Conservation (phyloP, 768 basidiomycete species). For the Tylopilus felleus region DNA sequence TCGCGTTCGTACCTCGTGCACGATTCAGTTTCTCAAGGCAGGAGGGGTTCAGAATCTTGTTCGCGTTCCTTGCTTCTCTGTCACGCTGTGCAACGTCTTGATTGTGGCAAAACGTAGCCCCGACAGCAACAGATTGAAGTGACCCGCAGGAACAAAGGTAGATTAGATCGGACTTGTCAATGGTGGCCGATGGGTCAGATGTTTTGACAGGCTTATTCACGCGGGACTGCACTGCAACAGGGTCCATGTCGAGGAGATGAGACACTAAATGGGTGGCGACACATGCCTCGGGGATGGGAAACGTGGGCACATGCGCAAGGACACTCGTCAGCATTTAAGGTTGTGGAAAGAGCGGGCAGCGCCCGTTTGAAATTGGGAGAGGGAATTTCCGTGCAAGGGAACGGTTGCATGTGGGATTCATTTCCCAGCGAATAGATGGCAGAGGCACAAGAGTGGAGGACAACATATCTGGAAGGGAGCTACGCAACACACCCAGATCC, state of each 20-base stretch:
- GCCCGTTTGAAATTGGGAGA: slow-evolving; percentile 24
- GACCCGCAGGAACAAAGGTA: slow-evolving; percentile 1
- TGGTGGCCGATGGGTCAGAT: slow-evolving; percentile 1
- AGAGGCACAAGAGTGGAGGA: slow-evolving; percentile 25
- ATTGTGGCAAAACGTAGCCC: slow-evolving; percentile 11
- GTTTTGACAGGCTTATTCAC: slow-evolving; percentile 8
- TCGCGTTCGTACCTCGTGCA: neutral
- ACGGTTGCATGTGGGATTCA: slow-evolving; percentile 14
- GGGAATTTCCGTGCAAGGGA: slow-evolving; percentile 15
- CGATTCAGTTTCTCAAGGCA: slow-evolving; percentile 2
- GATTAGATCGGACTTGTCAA: neutral
- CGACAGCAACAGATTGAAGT: slow-evolving; percentile 2
- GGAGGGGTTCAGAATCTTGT: neutral
- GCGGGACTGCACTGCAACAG: slow-evolving; percentile 13
- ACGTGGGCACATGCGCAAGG: slow-evolving; percentile 5
- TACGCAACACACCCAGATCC: slow-evolving; percentile 30
- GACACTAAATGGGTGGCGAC: slow-evolving; percentile 7
- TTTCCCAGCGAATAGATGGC: slow-evolving; percentile 11
- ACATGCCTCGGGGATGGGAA: slow-evolving; percentile 9
- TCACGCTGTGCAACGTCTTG: slow-evolving; percentile 8
- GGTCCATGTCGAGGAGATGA: slow-evolving; percentile 23
- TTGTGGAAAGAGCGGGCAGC: slow-evolving; percentile 14
- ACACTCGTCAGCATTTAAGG: slow-evolving; percentile 11
- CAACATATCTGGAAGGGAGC: slow-evolving; percentile 27
- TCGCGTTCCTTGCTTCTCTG: neutral